Evolutionary conservation across 2,329 filamentous ascomycete genomes (phyloP), one percentile per base, ranked within the genome.

Genomic region (Colletotrichum scovillei): DNA sequence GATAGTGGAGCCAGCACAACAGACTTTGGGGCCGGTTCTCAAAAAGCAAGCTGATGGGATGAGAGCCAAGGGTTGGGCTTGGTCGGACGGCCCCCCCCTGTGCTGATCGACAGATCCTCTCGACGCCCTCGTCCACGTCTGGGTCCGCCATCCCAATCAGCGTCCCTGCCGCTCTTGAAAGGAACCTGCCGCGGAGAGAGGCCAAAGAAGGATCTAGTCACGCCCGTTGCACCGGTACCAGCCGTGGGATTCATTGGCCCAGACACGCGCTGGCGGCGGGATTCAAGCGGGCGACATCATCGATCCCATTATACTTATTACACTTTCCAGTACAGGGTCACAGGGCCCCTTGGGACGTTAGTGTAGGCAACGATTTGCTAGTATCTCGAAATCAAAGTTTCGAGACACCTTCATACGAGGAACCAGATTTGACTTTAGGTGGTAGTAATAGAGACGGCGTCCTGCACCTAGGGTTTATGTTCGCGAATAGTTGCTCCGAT

Each of bases 31-130:
- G 63, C 65, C 58, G 66, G 35, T 42, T 55, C 69, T 26, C 60
- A 67, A 73, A 65, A 73, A 73, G 67, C 67, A 73, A 66, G 56
- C 24, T 57, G 60, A 67, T 65, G 67, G 67, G 71, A 71, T 62
- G 71, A 63, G 62, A 46, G 32, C 35, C 66, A 63, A 70, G 70
- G 66, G 66, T 69, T 59, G 66, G 46, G 55, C 53, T 69, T 59
- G 66, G 46, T 42, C 53, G 59, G 60, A 62, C 63, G 63, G 53
- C 67, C 30, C 4, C n/a, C n/a, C 57, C n/a, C 57, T 75, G 74
- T 74, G 67, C 67, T 72, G 74, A 74, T 75, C 74, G 74, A 74
- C 72, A 75, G 63, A 72, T 68, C 67, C 67, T 75, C 68, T 72
- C 69, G 66, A 72, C 63, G 66, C 55, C 56, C 63, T 57, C 19